These are phyloP conservation scores for Fusarium goolgardi DNA, from an alignment of 2,329 filamentous ascomycete species.

Conservation along the genomic window DNA sequence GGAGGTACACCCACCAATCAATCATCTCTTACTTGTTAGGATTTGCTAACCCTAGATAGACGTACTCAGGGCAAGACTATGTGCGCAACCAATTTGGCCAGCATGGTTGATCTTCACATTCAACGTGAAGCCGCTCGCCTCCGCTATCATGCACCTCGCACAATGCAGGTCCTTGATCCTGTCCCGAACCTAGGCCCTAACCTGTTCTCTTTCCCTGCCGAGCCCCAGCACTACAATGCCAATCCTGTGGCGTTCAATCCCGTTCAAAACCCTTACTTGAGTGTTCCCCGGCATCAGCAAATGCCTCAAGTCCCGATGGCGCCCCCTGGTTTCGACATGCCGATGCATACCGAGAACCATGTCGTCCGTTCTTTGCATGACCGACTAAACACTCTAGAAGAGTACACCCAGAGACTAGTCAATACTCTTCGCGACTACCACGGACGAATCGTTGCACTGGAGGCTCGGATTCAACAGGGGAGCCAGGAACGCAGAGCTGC, in stretches of 20 bases:
- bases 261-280: background rate
- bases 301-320: background rate
- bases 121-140: constrained; percentile 25
- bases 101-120: constrained; percentile 41
- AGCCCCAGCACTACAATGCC: background rate
- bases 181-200: background rate
- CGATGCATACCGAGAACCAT: background rate
- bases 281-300: background rate
- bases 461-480: background rate
- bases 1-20: constrained; percentile 15
- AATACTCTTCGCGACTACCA: background rate
- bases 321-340: background rate
- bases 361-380: background rate
- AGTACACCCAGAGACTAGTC: background rate
- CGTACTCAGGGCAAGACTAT: constrained; percentile 12
- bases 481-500: background rate
- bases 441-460: background rate
- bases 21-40: too few relatives aligned
- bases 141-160: background rate
- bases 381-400: background rate
- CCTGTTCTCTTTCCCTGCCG: background rate
- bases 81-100: constrained; percentile 24
- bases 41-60: constrained; percentile 2
- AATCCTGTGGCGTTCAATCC: background rate
- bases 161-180: background rate